Base-by-base conservation (phyloP, 2,329 filamentous ascomycete species). In the Claviceps sp. region DNA sequence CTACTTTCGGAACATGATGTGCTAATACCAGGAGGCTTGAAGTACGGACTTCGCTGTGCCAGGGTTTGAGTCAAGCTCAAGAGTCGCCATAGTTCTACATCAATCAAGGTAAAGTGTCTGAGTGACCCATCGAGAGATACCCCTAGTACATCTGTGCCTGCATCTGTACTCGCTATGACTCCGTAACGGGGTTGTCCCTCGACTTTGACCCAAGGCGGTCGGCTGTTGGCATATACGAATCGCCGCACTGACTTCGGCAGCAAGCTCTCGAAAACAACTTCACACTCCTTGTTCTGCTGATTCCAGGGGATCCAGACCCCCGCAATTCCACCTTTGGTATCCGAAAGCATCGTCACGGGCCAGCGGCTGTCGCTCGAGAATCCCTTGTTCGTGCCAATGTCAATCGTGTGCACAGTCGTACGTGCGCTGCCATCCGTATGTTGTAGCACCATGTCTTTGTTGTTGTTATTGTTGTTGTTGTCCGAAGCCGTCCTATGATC, bases 1-100 rank as follows among this genome's bases (percentile, higher is more conserved):
- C 53, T 43, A n/a, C 56, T 60, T 38, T 44, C 51, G 6, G 45
- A 41, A 37, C 48, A 47, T 9, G 51, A 52, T 18, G 37, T 13
- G 37, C 24, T 26, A 6, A 9, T 38, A 4, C 34, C 24, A 30
- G 47, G 5, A 11, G 78, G 75, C 53, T 73, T 80, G 13, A 81
- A 65, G 3, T 62, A 57, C 6, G 64, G 60, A 26, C 73, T 76
- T 26, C 67, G 64, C 47, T 74, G 64, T 30, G 79, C 81, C 47
- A 94, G 63, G 54, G 85, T 84, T 61, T 94, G 84, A 1, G 96
- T 63, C 56, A 91, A 81, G 53, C 77, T 76, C 5, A 97, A 72
- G 4, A 95, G 71, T 6, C 75, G 74, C 79, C 84, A 86, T 7
- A 83, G 76, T 2, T 77, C 66, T 18, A 76, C 60, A 9, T 74